phyloP scores from a whole-genome alignment of 2,329 filamentous ascomycete species.

The Colletotrichum eleusines region DNA sequence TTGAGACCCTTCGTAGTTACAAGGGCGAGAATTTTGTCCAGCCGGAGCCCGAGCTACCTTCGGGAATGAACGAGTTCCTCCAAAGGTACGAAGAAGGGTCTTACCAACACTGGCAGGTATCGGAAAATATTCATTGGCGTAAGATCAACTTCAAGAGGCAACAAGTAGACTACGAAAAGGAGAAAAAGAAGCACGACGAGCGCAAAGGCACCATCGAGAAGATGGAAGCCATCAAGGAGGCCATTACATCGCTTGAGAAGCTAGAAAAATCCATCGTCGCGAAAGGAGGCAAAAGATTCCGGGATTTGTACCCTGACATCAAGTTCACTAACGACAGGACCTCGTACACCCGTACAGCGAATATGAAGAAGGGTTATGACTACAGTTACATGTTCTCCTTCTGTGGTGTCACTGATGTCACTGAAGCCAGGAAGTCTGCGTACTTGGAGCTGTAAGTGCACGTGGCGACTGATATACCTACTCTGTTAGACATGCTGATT shows the following conservation, averaged over 20 bases:
- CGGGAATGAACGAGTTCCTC: slow-evolving; percentile 66
- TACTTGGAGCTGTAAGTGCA: slow-evolving; percentile 72
- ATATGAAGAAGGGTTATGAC: slow-evolving; percentile 47
- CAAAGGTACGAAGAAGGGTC: slow-evolving; percentile 61
- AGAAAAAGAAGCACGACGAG: slow-evolving; percentile 41
- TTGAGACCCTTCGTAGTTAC: slow-evolving; percentile 63
- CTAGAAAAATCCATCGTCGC: slow-evolving; percentile 67
- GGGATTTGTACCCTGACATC: slow-evolving; percentile 71
- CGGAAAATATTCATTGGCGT: slow-evolving; percentile 52
- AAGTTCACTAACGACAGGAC: slow-evolving; percentile 45
- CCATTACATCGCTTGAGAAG: slow-evolving; percentile 64
- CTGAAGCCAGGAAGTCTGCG: slow-evolving; percentile 64
- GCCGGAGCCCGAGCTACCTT: slow-evolving; percentile 47
- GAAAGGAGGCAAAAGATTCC: slow-evolving; percentile 75
- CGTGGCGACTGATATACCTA: not conserved
- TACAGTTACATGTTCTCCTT: slow-evolving; percentile 68
- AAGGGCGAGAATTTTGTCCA: slow-evolving; percentile 48
- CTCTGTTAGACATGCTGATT: slow-evolving; percentile 44
- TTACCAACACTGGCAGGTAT: slow-evolving; percentile 70
- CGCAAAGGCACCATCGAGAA: slow-evolving; percentile 62
- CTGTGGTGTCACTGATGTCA: slow-evolving; percentile 64
- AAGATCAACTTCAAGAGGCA: slow-evolving; percentile 53
- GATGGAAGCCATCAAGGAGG: slow-evolving; percentile 62
- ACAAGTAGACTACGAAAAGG: slow-evolving; percentile 46
- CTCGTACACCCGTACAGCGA: slow-evolving; percentile 35